These are phyloP conservation scores for Exophiala sp. DNA, from an alignment of 2,329 filamentous ascomycete species.

Conservation along the genomic window DNA sequence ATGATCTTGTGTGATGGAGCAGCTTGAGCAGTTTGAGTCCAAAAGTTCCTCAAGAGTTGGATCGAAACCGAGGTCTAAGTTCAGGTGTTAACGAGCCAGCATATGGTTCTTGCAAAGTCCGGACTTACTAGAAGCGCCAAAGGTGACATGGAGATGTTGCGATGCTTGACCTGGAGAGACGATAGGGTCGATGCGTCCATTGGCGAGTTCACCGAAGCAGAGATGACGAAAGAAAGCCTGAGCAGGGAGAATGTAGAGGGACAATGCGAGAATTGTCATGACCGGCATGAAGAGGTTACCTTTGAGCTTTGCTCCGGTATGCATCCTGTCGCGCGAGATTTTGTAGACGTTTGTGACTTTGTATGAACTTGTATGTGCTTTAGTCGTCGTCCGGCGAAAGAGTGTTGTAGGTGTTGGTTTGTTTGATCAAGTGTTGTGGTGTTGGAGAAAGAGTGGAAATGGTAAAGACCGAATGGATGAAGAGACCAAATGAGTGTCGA, in stretches of 20 bases:
- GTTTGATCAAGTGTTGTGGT: background rate
- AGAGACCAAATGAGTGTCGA: no score
- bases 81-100: background rate
- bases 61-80: constrained; percentile 61
- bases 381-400: background rate
- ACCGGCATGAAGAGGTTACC: background rate
- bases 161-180: constrained; percentile 59
- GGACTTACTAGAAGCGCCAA: constrained; percentile 70
- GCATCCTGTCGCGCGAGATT: constrained; percentile 1
- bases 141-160: constrained; percentile 69
- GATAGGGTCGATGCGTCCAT: constrained; percentile 75
- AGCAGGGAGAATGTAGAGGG: constrained; percentile 7
- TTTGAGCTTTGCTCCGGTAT: constrained; percentile 10
- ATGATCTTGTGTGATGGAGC: constrained; percentile 73
- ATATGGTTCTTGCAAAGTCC: background rate
- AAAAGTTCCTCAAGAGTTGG: constrained; percentile 56
- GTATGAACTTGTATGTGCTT: background rate
- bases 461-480: background rate
- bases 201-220: constrained; percentile 66
- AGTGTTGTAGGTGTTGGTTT: background rate
- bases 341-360: background rate
- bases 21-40: constrained; percentile 70
- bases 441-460: background rate
- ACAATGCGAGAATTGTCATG: constrained; percentile 5
- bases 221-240: constrained; percentile 87